Percentiles rank a stretch among this genome's conserved stretches.
These are phyloP conservation scores for Ceraceosorus guamensis DNA, from an alignment of 1,284 basidiomycete genomes.

Conservation along the genomic window DNA sequence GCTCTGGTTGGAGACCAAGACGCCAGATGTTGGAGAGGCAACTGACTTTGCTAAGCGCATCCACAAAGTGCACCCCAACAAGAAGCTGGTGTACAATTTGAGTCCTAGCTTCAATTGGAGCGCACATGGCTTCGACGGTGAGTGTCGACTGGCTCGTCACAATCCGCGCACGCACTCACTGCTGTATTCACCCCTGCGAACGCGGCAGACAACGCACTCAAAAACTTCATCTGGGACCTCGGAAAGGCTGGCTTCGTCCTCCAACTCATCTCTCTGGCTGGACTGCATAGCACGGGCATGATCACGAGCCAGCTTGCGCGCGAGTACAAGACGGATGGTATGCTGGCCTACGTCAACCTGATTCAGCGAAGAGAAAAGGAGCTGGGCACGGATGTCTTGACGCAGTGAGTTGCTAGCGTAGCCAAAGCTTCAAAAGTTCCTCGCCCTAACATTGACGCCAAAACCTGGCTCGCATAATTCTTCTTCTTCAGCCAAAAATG, in stretches of 20 bases:
- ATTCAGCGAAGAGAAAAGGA: conserved; percentile 47
- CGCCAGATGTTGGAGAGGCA: conserved; percentile 72
- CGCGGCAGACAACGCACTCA: conserved; percentile 25
- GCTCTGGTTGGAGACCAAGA: conserved; percentile 70
- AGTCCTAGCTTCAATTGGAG: conserved; percentile 92
- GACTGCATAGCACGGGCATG: conserved; percentile 40
- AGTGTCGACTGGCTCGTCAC: conserved; percentile 10
- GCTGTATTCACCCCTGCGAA: background rate
- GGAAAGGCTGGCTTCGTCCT: conserved; percentile 44
- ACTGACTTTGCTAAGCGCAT: conserved; percentile 70
- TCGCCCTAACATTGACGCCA: too few relatives aligned
- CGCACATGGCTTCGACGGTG: conserved; percentile 69
- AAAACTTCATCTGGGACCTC: conserved; percentile 46
- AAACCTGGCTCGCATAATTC: too few relatives aligned
- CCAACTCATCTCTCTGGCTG: conserved; percentile 48
- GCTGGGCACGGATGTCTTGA: conserved; percentile 44
- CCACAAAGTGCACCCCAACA: conserved; percentile 64
- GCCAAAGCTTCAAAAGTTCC: too few relatives aligned
- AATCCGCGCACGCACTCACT: background rate
- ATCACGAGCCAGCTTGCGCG: conserved; percentile 43
- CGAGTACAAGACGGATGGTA: conserved; percentile 58
- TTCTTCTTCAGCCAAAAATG: conserved; percentile 29
- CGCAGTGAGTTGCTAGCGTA: conserved; percentile 22
- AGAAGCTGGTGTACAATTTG: conserved; percentile 86
- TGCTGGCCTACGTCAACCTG: conserved; percentile 45